Evolutionary conservation across 2,329 filamentous ascomycete species (phyloP).

Genomic region (Fusarium sulawesiense): DNA sequence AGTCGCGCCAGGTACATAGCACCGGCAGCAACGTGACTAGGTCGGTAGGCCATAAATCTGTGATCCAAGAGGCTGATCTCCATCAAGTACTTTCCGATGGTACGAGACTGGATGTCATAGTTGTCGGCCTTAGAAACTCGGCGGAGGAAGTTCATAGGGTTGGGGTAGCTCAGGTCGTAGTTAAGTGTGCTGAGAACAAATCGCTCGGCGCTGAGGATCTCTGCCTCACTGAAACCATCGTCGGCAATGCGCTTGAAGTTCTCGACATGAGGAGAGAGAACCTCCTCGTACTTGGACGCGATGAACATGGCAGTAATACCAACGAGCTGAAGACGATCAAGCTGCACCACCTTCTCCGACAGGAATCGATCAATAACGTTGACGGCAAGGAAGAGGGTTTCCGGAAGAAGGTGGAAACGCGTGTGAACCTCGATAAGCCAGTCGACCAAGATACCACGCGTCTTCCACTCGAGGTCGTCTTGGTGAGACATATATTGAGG

Average conservation of each 20-base stretch:
- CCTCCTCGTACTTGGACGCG: conserved; percentile 98
- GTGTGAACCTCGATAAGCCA: conserved; percentile 99
- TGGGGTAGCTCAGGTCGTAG: conserved; percentile 98
- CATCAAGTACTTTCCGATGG: conserved; percentile 96
- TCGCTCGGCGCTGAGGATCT: conserved; percentile 97
- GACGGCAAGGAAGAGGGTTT: conserved; percentile 95
- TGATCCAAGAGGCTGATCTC: conserved; percentile 97
- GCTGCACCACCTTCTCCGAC: conserved; percentile 92
- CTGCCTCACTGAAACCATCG: conserved; percentile 92
- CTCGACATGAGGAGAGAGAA: conserved; percentile 93
- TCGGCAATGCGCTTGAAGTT: conserved; percentile 98
- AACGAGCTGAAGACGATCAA: conserved; percentile 95
- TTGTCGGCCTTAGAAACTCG: conserved; percentile 99
- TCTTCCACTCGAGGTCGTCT: conserved; percentile 97
- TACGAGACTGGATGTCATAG: conserved; percentile 98
- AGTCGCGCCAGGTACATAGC: conserved; percentile 95
- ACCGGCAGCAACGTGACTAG: conserved; percentile 89
- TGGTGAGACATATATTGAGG: conserved; percentile 96
- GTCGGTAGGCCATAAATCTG: conserved; percentile 88
- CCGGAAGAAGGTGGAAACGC: conserved; percentile 92
- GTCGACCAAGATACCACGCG: conserved; percentile 95
- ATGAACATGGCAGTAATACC: conserved; percentile 99
- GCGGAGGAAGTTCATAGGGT: conserved; percentile 99
- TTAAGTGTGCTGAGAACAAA: conserved; percentile 91
- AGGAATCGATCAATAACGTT: conserved; percentile 99